Evolutionary conservation across 208 protist genomes (phyloP).

Genomic region (Leishmania arabica): DNA sequence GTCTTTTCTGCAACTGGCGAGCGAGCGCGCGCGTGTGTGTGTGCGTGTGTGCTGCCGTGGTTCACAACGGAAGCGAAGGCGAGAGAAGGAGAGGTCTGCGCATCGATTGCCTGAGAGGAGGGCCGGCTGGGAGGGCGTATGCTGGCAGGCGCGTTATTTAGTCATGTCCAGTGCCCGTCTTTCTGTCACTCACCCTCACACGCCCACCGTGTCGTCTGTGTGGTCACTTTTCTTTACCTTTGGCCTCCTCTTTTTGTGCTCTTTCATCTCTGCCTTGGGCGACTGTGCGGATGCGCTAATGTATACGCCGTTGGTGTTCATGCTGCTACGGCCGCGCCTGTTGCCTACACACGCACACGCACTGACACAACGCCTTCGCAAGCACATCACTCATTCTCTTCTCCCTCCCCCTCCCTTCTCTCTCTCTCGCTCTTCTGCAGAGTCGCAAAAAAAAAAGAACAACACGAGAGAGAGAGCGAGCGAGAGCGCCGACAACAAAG

Average conservation of each 20-base stretch:
- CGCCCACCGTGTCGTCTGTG: not conserved
- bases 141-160: not conserved
- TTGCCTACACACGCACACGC: not conserved
- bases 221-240: not conserved
- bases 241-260: not conserved
- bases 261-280: not conserved
- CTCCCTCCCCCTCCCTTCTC: no score
- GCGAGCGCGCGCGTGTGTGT: not conserved
- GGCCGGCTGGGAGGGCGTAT: not conserved
- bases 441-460: not conserved
- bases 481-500: no score
- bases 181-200: constrained; percentile 5
- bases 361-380: not conserved
- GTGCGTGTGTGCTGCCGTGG: not conserved
- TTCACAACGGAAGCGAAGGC: not conserved
- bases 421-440: no score
- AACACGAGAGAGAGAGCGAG: not conserved
- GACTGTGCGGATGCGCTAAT: not conserved
- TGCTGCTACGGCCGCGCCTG: not conserved
- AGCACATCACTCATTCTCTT: not conserved
- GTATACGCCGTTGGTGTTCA: not conserved
- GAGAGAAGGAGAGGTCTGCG: not conserved
- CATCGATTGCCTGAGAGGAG: not conserved
- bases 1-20: not conserved
- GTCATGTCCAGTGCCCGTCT: not conserved